phyloP scores from a whole-genome alignment of 1,284 basidiomycete genomes.

The Naganishia sp. region DNA sequence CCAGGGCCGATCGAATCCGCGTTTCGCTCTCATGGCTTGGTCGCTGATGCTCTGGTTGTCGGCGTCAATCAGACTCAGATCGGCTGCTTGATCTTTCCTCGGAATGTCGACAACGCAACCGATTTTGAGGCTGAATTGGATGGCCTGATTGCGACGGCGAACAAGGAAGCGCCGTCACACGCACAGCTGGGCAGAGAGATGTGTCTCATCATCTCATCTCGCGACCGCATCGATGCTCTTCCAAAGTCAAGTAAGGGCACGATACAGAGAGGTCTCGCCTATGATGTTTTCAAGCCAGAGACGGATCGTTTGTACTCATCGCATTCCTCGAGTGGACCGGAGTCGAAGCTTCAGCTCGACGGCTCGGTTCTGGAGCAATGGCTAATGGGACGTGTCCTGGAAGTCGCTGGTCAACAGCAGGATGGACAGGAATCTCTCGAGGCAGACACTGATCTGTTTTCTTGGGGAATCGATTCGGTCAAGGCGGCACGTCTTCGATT shows the following conservation, averaged over 20 bases:
- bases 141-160: conserved; percentile 39
- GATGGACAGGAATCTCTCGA: conserved; percentile 32
- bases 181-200: conserved; percentile 46
- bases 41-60: conserved; percentile 52
- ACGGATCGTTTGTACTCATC: conserved; percentile 43
- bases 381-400: conserved; percentile 32
- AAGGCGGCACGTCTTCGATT: conserved; percentile 51
- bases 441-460: conserved; percentile 49
- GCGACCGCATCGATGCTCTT: conserved; percentile 27
- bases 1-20: conserved; percentile 46
- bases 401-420: conserved; percentile 26
- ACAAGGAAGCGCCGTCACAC: conserved; percentile 44
- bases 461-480: conserved; percentile 52
- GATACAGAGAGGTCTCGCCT: conserved; percentile 46
- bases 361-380: conserved; percentile 21
- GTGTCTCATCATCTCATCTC: conserved; percentile 37
- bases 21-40: conserved; percentile 37
- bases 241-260: conserved; percentile 52
- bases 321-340: conserved; percentile 12
- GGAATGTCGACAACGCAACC: conserved; percentile 24
- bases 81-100: conserved; percentile 49
- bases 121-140: conserved; percentile 29
- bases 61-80: conserved; percentile 49
- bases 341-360: conserved; percentile 7
- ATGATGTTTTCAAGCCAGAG: conserved; percentile 41